phyloP scores from a whole-genome alignment of 306 rosid species.

The Inga oerstediana region DNA sequence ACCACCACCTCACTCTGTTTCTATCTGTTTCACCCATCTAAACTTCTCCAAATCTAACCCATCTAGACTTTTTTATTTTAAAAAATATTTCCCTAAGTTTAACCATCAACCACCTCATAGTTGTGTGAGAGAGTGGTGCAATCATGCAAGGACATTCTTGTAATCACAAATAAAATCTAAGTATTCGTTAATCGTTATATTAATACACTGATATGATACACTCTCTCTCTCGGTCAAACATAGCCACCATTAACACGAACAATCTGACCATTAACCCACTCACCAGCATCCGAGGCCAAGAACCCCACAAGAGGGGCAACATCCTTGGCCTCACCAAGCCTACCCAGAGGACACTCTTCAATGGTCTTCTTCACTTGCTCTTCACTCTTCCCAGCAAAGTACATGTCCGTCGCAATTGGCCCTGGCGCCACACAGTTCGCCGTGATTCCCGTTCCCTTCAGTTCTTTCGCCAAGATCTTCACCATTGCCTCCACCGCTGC shows the following conservation, averaged over 20 bases:
- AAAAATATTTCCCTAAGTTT: too few species aligned
- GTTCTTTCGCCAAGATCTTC: constrained; percentile 61
- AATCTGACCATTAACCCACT: constrained; percentile 67
- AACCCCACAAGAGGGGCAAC: constrained; percentile 54
- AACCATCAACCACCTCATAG: too few species aligned
- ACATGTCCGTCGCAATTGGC: constrained; percentile 53
- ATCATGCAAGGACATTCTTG: too few species aligned
- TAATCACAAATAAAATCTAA: too few species aligned
- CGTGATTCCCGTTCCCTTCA: constrained; percentile 52
- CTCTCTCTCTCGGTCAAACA: not conserved
- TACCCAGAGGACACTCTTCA: constrained; percentile 31
- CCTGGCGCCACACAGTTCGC: constrained; percentile 71
- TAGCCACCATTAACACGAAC: constrained; percentile 59
- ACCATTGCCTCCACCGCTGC: constrained; percentile 67
- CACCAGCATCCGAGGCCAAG: constrained; percentile 45
- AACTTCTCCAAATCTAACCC: too few species aligned
- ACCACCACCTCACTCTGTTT: too few species aligned
- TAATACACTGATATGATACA: too few species aligned
- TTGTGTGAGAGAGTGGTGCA: too few species aligned
- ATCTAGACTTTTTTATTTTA: too few species aligned
- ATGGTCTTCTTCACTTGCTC: constrained; percentile 27
- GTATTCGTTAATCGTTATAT: too few species aligned
- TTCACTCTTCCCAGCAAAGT: constrained; percentile 47
- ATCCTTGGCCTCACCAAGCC: constrained; percentile 53
- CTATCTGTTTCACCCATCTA: too few species aligned